Evolutionary conservation across 1,284 basidiomycete species (phyloP).

Genomic region (Pseudozyma sp.): DNA sequence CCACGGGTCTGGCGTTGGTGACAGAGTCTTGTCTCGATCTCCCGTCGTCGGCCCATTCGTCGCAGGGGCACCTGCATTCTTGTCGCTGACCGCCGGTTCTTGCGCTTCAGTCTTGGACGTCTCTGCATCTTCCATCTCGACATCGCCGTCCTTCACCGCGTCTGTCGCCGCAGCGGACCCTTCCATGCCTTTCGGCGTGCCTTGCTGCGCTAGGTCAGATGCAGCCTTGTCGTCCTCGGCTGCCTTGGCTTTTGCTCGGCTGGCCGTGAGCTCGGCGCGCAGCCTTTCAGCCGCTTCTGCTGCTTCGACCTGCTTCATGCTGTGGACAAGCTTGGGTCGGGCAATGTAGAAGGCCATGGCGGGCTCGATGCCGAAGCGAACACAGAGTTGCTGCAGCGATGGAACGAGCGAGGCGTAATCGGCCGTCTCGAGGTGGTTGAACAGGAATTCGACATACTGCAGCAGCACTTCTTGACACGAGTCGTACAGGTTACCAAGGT

Average conservation of each 20-base stretch:
- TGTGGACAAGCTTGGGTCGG: constrained; percentile 56
- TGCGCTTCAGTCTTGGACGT: constrained; percentile 4
- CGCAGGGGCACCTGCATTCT: neutral
- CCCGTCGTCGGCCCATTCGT: neutral
- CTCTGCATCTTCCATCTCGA: constrained; percentile 37
- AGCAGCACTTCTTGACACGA: constrained; percentile 63
- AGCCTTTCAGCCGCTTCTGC: constrained; percentile 48
- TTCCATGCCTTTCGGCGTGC: neutral
- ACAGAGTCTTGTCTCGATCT: neutral
- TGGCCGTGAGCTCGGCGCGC: constrained; percentile 52
- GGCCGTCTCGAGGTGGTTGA: constrained; percentile 52
- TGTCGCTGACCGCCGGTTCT: constrained; percentile 1
- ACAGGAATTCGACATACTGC: constrained; percentile 67
- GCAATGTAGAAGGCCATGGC: constrained; percentile 65
- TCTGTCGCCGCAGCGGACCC: neutral
- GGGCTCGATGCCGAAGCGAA: constrained; percentile 63
- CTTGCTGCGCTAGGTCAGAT: neutral
- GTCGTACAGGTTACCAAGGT: constrained; percentile 65
- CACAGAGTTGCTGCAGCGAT: constrained; percentile 41
- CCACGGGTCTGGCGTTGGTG: constrained; percentile 37
- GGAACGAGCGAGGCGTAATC: constrained; percentile 59
- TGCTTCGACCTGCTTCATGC: constrained; percentile 50
- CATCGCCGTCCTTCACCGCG: constrained; percentile 22
- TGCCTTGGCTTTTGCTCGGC: constrained; percentile 34
- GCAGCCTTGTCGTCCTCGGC: constrained; percentile 12